Conservation (phyloP, 352 stramenopile species). For the Phytophthora sansomeana region DNA sequence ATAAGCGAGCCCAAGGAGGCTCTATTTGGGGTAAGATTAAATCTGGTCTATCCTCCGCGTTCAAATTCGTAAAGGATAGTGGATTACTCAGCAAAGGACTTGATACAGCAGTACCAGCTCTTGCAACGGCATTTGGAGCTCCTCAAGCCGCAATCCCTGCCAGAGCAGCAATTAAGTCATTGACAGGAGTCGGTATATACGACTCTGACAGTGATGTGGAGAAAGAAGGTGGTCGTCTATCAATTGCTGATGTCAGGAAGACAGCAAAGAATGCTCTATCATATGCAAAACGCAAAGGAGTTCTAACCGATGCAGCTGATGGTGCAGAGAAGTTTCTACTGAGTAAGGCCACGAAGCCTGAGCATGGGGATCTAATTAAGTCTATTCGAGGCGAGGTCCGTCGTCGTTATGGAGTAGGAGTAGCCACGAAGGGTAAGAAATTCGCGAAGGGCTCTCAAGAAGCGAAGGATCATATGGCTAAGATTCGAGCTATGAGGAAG, state of each 20-base stretch:
- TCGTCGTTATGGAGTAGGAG: constrained; percentile 20
- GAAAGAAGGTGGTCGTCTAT: constrained; percentile 6
- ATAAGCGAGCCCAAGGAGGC: background rate
- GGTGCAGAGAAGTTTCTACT: constrained; percentile 16
- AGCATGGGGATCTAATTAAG: constrained; percentile 13
- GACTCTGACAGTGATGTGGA: constrained; percentile 16
- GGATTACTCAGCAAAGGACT: constrained; percentile 5
- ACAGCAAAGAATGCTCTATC: constrained; percentile 7
- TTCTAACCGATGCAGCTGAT: constrained; percentile 17
- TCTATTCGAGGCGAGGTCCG: constrained; percentile 4
- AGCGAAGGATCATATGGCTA: constrained; percentile 17
- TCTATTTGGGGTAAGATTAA: constrained; percentile 30
- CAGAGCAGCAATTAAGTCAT: constrained; percentile 7
- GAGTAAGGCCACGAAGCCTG: constrained; percentile 11
- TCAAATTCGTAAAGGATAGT: constrained; percentile 12
- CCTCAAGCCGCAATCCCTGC: constrained; percentile 17
- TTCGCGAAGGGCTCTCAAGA: constrained; percentile 9
- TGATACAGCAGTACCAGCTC: constrained; percentile 14
- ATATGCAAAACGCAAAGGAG: constrained; percentile 21
- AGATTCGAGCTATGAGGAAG: constrained; percentile 11
- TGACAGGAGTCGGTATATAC: constrained; percentile 20
- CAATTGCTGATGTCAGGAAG: constrained; percentile 17
- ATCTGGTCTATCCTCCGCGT: background rate
- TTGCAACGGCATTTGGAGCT: constrained; percentile 12
- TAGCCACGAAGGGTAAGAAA: constrained; percentile 18